Conservation (phyloP, 1,139 yeast species). For the Diutina neorugosa region DNA sequence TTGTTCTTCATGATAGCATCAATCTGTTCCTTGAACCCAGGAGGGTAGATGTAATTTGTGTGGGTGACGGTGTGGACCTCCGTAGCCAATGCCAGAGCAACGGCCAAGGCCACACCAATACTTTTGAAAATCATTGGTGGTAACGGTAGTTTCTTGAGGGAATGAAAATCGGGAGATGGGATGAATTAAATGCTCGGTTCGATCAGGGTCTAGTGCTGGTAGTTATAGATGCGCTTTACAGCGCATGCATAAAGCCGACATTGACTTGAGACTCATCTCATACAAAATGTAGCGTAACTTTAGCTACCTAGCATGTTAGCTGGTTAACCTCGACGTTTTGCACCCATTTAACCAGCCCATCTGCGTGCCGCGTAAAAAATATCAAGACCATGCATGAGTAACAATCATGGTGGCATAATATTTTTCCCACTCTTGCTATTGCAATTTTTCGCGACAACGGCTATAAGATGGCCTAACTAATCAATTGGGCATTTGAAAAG, state of each 20-base stretch:
- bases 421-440: not conserved
- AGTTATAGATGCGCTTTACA: not conserved
- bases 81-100: not conserved
- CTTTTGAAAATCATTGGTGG: not conserved
- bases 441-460: not conserved
- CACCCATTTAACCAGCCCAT: slow-evolving; percentile 2
- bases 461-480: not conserved
- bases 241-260: not conserved
- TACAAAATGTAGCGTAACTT: not conserved
- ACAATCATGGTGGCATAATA: not conserved
- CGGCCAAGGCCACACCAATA: not conserved
- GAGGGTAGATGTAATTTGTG: slow-evolving; percentile 1
- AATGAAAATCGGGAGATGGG: not conserved
- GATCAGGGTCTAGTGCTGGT: not conserved
- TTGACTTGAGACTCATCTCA: not conserved
- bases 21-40: not conserved
- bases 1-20: not conserved
- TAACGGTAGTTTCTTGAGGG: not conserved
- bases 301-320: not conserved
- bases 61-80: slow-evolving; percentile 2
- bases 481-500: not conserved
- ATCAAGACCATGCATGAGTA: not conserved
- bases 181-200: not conserved
- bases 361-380: not conserved
- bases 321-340: not conserved